Percentiles rank a stretch among this genome's conserved stretches.
These are phyloP conservation scores for Castanea sativa DNA, from an alignment of 306 rosid species.

Conservation along the genomic window DNA sequence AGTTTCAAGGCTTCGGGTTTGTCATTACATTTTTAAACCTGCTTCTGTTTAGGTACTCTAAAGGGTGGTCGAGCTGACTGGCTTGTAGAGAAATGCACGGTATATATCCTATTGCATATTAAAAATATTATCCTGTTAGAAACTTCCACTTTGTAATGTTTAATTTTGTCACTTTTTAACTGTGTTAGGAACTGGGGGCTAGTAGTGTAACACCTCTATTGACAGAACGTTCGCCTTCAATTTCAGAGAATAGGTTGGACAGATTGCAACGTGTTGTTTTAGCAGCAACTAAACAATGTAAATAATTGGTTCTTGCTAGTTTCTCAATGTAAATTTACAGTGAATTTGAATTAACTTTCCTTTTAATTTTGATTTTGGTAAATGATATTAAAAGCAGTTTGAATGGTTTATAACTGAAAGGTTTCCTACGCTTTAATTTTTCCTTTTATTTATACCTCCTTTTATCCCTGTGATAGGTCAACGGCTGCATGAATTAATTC, in stretches of 20 bases:
- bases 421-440: background rate
- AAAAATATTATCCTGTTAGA: conserved; percentile 22
- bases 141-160: conserved; percentile 3
- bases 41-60: conserved; percentile 58
- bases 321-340: background rate
- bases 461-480: conserved; percentile 54
- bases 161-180: conserved; percentile 7
- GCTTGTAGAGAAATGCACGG: conserved; percentile 97
- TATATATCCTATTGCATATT: conserved; percentile 37
- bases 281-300: conserved; percentile 96
- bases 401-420: background rate
- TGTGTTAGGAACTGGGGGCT: conserved; percentile 88
- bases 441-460: conserved; percentile 7
- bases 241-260: conserved; percentile 71
- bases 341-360: conserved; percentile 1
- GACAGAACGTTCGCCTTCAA: conserved; percentile 79
- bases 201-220: conserved; percentile 80
- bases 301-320: background rate
- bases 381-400: conserved; percentile 1
- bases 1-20: conserved; percentile 18
- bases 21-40: conserved; percentile 18
- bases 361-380: conserved; percentile 10
- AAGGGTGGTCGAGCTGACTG: conserved; percentile 96
- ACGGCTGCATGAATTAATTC: conserved; percentile 77
- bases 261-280: conserved; percentile 80